Base-by-base conservation (phyloP, 2,329 filamentous ascomycete species). In the Alternaria alternata region DNA sequence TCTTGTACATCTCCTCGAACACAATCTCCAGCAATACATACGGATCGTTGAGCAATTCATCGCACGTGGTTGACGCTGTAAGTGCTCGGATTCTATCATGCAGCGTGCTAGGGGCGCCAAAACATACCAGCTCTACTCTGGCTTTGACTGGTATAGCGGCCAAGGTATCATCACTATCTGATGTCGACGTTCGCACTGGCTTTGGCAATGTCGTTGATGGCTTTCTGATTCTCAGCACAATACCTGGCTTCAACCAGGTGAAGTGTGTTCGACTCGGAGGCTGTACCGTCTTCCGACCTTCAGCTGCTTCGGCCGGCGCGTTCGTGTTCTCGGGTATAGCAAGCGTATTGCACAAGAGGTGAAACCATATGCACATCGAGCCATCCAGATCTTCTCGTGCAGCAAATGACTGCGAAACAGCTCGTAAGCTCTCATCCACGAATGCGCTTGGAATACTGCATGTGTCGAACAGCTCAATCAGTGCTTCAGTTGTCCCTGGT, bases 11-110 rank as follows among this genome's bases (percentile, higher is more conserved):
- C 14, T 74, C 69, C 5, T 76, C 73, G 3, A 78, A 53, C 2
- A 77, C 68, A 3, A 77, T 58, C 14, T 71, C 68, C 6, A 78
- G 66, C 7, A 79, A 61, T 3, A 72, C 39, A 42, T 75, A 78
- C 1, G 77, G 77, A 54, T 79, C 72, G 1, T 69, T 30, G 4
- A 75, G 24, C 2, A 74, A 38, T 16, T 75, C 73, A 6, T 67
- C 53, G 46, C 68, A 60, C 5, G 55, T 63, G 22, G 62, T 57
- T 22, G 53, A 36, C 3, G 41, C 32, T 46, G 38, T 54, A 24
- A 74, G 22, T n/a, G 56, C 53, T 22, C 59, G 60, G 28, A 76
- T 62, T 1, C 67, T 61, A 20, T 63, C 46, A 12, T 62, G 54
- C 32, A 75, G 26, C 7, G 67, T 54, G 0, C 14, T 26, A 4